phyloP scores from a whole-genome alignment of 768 basidiomycete genomes.

The Auricularia sp. region DNA sequence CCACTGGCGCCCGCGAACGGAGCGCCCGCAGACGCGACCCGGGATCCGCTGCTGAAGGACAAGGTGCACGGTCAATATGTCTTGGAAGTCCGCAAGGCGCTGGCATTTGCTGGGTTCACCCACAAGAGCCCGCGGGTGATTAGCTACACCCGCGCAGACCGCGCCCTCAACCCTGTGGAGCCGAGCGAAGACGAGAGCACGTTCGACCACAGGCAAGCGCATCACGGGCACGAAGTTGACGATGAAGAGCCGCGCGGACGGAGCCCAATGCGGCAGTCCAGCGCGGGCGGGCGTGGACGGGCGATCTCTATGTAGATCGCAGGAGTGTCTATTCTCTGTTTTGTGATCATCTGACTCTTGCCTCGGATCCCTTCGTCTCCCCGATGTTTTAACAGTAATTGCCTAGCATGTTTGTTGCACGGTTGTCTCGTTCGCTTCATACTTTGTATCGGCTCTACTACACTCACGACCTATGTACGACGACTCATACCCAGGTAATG shows the following conservation, averaged over 20 bases:
- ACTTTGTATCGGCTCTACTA: not conserved
- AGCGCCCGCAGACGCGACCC: slow-evolving; percentile 69
- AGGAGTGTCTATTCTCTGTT: too few species aligned
- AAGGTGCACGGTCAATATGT: slow-evolving; percentile 78
- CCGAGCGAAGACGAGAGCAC: not conserved
- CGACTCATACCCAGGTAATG: not conserved
- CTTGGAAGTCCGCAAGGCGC: slow-evolving; percentile 80
- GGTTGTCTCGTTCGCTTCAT: not conserved
- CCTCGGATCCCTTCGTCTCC: not conserved
- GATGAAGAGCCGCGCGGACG: slow-evolving; percentile 49
- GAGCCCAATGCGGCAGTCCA: slow-evolving; percentile 48
- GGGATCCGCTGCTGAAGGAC: slow-evolving; percentile 81
- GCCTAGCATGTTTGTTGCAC: not conserved
- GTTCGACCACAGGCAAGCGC: not conserved
- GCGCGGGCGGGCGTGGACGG: slow-evolving; percentile 58
- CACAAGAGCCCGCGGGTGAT: slow-evolving; percentile 79
- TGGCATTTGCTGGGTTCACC: slow-evolving; percentile 86
- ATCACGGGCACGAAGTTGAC: slow-evolving; percentile 22
- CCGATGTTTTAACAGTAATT: not conserved
- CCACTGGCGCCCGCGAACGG: slow-evolving; percentile 86
- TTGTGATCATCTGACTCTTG: too few species aligned
- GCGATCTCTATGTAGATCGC: slow-evolving; percentile 70
- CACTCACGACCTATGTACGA: not conserved
- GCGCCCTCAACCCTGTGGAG: slow-evolving; percentile 44
- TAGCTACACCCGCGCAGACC: slow-evolving; percentile 66